phyloP scores from a whole-genome alignment of 31 red algal genomes.

The Asparagopsis taxiformis region DNA sequence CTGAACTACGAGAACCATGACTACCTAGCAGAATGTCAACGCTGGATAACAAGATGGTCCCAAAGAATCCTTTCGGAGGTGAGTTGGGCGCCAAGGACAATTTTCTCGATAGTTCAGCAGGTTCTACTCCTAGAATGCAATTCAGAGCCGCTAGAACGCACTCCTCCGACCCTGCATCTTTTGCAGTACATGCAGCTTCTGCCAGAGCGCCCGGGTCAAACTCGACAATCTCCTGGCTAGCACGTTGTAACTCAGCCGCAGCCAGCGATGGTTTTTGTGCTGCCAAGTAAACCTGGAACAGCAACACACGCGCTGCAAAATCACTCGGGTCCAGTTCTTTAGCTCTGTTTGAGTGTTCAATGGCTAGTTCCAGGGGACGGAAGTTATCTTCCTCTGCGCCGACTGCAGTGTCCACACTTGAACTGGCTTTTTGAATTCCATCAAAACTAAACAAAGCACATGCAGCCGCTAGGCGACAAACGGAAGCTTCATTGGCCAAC shows the following conservation, averaged over 20 bases:
- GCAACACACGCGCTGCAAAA: slow-evolving; percentile 59
- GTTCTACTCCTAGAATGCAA: slow-evolving; percentile 50
- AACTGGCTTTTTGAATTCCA: slow-evolving; percentile 2
- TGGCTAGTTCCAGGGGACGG: slow-evolving; percentile 15
- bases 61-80: slow-evolving; percentile 48
- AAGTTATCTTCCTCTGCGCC: background rate
- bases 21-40: slow-evolving; percentile 27
- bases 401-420: background rate
- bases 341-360: slow-evolving; percentile 50
- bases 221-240: slow-evolving; percentile 36
- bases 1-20: no score
- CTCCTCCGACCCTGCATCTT: slow-evolving; percentile 42
- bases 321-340: slow-evolving; percentile 50
- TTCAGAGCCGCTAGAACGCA: slow-evolving; percentile 43
- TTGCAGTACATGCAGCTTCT: slow-evolving; percentile 69
- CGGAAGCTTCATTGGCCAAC: slow-evolving; percentile 30
- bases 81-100: slow-evolving; percentile 4
- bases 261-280: slow-evolving; percentile 18
- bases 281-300: slow-evolving; percentile 52
- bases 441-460: slow-evolving; percentile 39
- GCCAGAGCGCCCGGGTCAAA: slow-evolving; percentile 64
- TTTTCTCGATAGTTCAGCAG: slow-evolving; percentile 11
- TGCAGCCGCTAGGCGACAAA: slow-evolving; percentile 51
- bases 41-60: slow-evolving; percentile 49
- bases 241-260: slow-evolving; percentile 38